phyloP scores from a whole-genome alignment of 176 grass and related monocot species.

The Oryza australiensis region DNA sequence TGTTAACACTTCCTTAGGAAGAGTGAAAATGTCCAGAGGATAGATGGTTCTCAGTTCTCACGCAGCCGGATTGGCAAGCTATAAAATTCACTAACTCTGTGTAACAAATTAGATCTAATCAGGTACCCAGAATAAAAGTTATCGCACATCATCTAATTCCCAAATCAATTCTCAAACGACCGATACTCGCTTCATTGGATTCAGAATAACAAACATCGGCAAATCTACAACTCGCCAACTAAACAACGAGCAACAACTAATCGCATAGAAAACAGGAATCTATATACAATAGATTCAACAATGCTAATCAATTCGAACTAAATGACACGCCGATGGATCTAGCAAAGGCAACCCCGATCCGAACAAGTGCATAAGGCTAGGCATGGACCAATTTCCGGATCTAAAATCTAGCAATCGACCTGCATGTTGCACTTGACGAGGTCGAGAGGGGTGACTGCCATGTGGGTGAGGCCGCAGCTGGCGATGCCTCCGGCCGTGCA shows the following conservation, averaged over 20 bases:
- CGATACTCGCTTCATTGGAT: background rate
- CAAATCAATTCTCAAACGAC: background rate
- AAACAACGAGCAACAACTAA: background rate
- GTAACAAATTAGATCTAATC: too few relatives aligned
- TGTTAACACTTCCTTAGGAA: too few relatives aligned
- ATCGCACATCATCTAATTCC: background rate
- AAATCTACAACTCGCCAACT: background rate
- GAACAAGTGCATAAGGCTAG: background rate
- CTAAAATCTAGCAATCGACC: conserved; percentile 61
- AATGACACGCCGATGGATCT: background rate
- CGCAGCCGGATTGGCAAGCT: too few relatives aligned
- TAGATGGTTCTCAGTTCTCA: too few relatives aligned
- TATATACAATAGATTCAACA: background rate
- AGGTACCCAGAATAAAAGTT: too few relatives aligned
- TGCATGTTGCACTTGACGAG: conserved; percentile 99
- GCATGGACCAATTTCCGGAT: background rate
- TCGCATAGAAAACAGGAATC: background rate
- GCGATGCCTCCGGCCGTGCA: conserved; percentile 81
- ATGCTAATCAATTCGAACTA: background rate
- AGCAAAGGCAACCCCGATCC: background rate
- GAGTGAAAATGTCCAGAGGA: too few relatives aligned
- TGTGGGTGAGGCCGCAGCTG: conserved; percentile 94
- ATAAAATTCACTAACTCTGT: too few relatives aligned
- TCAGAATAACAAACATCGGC: background rate
- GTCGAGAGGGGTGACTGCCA: conserved; percentile 89